Percentiles rank a stretch among this genome's conserved stretches.
Conservation (phyloP, 2,329 filamentous ascomycete genomes). For the Aspergillus uvarum region DNA sequence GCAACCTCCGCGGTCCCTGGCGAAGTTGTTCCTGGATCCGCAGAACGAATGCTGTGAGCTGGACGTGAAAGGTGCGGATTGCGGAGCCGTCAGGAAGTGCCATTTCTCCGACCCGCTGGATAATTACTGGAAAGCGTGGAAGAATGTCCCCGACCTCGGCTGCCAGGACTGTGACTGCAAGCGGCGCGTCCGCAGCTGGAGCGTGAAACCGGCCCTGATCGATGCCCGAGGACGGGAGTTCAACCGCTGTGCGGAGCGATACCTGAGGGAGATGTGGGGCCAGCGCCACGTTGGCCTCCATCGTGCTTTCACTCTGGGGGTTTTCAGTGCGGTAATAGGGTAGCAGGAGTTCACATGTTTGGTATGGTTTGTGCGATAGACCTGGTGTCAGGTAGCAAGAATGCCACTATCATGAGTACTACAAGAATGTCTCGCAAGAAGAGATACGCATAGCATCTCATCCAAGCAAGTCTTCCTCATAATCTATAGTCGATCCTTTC, state of each 20-base stretch:
- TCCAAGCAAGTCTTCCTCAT: no score
- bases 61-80: slow-evolving; percentile 19
- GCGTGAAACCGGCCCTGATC: slow-evolving; percentile 29
- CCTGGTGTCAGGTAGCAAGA: neutral
- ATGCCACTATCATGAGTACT: neutral
- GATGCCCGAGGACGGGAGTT: slow-evolving; percentile 27
- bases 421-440: no score
- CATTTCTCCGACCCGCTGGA: slow-evolving; percentile 28
- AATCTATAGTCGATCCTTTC: no score
- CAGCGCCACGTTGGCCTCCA: slow-evolving; percentile 27
- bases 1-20: slow-evolving; percentile 25
- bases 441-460: no score
- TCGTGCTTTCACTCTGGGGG: slow-evolving; percentile 22
- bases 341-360: neutral
- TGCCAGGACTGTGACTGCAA: slow-evolving; percentile 29
- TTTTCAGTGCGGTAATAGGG: slow-evolving; percentile 20
- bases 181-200: slow-evolving; percentile 27
- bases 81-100: slow-evolving; percentile 17
- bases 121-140: slow-evolving; percentile 30
- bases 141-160: slow-evolving; percentile 23
- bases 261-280: slow-evolving; percentile 31
- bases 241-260: slow-evolving; percentile 27
- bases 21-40: slow-evolving; percentile 26
- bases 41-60: slow-evolving; percentile 28
- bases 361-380: neutral